These are phyloP conservation scores for Rhizopogon salebrosus DNA, from an alignment of 768 basidiomycete genomes.

Conservation along the genomic window DNA sequence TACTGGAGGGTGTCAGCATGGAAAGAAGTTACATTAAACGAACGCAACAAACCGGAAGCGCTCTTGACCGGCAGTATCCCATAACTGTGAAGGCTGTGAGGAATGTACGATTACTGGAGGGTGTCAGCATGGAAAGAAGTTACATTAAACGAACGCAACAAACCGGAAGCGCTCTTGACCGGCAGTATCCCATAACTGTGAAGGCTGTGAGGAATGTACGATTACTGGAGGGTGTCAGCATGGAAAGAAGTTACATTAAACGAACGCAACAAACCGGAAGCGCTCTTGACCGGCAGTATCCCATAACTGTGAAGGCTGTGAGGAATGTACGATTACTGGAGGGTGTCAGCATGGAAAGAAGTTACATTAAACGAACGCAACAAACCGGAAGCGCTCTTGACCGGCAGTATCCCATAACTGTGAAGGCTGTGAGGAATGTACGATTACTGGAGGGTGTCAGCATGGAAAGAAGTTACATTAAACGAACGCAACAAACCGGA, in stretches of 20 bases:
- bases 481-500: constrained; percentile 50
- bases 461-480: constrained; percentile 10
- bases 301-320: constrained; percentile 63
- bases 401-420: constrained; percentile 97
- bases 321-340: no score
- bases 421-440: constrained; percentile 11
- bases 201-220: constrained; percentile 12
- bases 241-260: constrained; percentile 9
- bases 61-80: constrained; percentile 98
- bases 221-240: constrained; percentile 15
- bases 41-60: constrained; percentile 67
- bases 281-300: constrained; percentile 97
- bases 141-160: constrained; percentile 11
- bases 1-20: constrained; percentile 13
- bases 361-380: constrained; percentile 9
- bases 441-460: no score
- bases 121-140: constrained; percentile 11
- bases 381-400: constrained; percentile 87
- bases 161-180: constrained; percentile 94
- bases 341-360: constrained; percentile 11
- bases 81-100: constrained; percentile 50
- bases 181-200: constrained; percentile 92
- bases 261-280: constrained; percentile 57
- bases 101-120: no score
- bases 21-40: constrained; percentile 9